Base-by-base conservation (phyloP, 371 early-diverging fungal genomes). In the Lichtheimia ornata region DNA sequence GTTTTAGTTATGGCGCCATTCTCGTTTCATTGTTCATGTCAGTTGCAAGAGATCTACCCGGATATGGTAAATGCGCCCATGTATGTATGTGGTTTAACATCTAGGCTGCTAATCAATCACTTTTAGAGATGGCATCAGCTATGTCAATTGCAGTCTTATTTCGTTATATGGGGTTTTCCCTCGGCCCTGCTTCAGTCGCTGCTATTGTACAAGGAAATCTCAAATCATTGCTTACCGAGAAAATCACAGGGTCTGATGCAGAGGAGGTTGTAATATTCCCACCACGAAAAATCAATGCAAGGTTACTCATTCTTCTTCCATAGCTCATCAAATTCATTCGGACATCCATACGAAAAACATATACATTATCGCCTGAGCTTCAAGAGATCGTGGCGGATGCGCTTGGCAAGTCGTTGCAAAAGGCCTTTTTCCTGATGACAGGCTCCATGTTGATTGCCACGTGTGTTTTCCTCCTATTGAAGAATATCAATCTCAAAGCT, bases 281-380 rank as follows among this genome's bases (percentile, higher is more conserved):
- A 7, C 40, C 5, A 12, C 6, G 14, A 30, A 2, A 22, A 4
- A 28, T 22, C 22, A 11, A 54, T 17, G 17, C 27, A 17, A 25
- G n/a, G 14, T 52, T 5, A 15, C 14, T 27, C 27, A 52, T 12
- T 1, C 4, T 11, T 6, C 15, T n/a, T 18, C 40, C 5, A 20
- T 47, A 59, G 60, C 41, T 59, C 17, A 51, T 59, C 22, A 17
- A 28, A 13, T 52, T 59, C 30, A 52, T 59, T 28, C 60, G 60
- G 4, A 59, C 51, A 4, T 52, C 51, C 2, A 59, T 59, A 15
- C 41, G 43, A 27, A 35, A 52, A 24, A 50, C 51, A 20, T 52
- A 59, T 20, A 52, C 60, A 1, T 27, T 59, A 1, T 27, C 60
- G 2, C 60, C 60, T 22, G 45, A 52, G 4, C 20, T 59, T 12